These are phyloP conservation scores for Akanthomyces dipterigenus DNA, from an alignment of 2,329 filamentous ascomycete species.

Conservation along the genomic window DNA sequence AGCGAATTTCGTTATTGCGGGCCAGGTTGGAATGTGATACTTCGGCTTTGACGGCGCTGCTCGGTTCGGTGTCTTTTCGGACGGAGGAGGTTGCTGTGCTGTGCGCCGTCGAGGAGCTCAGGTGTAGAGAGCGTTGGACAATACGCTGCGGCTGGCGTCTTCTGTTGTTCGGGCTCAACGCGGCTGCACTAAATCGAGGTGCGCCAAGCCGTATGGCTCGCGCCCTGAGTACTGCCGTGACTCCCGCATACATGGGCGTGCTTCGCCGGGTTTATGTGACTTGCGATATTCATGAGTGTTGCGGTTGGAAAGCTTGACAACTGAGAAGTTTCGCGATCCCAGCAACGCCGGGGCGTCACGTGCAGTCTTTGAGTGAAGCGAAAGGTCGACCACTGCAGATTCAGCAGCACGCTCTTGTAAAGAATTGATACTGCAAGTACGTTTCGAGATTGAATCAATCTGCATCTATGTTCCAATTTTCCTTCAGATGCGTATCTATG, in stretches of 20 bases:
- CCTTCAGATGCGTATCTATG: too few relatives aligned
- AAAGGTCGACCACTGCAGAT: background rate
- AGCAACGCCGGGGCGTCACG: background rate
- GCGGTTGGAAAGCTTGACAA: background rate
- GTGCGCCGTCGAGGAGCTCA: background rate
- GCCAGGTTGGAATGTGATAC: constrained; percentile 5
- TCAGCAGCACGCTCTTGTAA: background rate
- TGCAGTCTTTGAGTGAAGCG: background rate
- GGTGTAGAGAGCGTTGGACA: background rate
- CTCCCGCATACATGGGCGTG: constrained; percentile 12
- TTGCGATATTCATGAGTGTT: constrained; percentile 1
- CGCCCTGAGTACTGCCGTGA: constrained; percentile 6
- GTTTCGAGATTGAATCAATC: too few relatives aligned
- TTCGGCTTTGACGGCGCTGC: background rate
- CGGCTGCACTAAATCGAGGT: background rate
- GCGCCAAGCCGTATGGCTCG: background rate
- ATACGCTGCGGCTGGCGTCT: background rate
- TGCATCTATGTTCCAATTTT: background rate
- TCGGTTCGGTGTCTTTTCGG: background rate
- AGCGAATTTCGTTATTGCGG: background rate
- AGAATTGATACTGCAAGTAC: too few relatives aligned
- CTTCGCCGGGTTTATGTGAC: background rate
- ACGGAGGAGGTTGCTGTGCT: background rate
- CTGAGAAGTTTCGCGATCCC: constrained; percentile 1
- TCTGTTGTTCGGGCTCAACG: background rate